Base-by-base conservation (phyloP, 108 stramenopile genomes). In the Pinguiococcus pyrenoidosus region DNA sequence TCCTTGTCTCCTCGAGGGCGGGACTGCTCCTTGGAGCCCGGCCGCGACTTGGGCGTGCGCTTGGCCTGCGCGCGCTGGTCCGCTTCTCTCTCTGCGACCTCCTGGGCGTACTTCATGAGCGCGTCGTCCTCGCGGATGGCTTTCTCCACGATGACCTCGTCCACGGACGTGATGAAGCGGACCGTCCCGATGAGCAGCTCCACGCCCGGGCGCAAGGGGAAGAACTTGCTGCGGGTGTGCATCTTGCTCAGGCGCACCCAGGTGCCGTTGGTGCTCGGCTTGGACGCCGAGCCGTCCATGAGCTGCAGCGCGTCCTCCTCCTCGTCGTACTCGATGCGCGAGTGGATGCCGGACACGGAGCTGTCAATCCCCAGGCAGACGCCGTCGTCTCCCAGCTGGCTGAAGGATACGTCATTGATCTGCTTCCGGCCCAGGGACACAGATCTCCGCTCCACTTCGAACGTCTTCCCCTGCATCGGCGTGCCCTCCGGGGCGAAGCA, bases 401-500 rank as follows among this genome's bases (percentile, higher is more conserved):
- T 44, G 37, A 71, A 68, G 36, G 58, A 30, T 16, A 74, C 60
- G 0, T 51, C 28, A 32, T 74, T 72, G n/a, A 50, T 43, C 51
- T 64, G 49, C 43, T 68, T 63, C 16, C 73, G 42, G 3, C 71
- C 73, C 0, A 74, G 49, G 3, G 56, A 65, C 2, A 66, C 73
- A 17, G 63, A 63, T 0, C 26, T 13, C 14, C 34, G 4, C 2
- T 40, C 51, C 12, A 74, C 48, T 6, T 25, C 20, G 62, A 59
- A 74, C 13, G 24, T 25, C 3, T 46, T 48, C 28, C 53, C 51
- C 67, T 72, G 68, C 29, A 75, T 67, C 7, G 73, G 73, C 9
- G 71, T 59, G 3, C 71, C 71, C 35, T 72, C 73, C 3, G 73
- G 73, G 21, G 71, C 71, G 51, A 71, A 72, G 49, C 73, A 75